Conservation (phyloP, 2,329 filamentous ascomycete species). For the Neodidymelliopsis sp. region DNA sequence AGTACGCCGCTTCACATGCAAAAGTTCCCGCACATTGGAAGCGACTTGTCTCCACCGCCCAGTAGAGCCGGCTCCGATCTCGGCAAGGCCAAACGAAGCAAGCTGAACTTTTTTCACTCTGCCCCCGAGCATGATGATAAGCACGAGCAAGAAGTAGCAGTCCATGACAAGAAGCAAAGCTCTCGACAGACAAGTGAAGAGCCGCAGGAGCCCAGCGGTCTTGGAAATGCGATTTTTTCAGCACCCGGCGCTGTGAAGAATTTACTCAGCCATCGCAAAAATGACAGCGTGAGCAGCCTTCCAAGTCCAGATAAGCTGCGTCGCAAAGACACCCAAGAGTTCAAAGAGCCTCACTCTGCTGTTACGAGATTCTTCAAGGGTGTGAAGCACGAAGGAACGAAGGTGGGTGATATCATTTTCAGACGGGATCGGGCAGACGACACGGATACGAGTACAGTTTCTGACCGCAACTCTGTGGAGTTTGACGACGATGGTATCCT, state of each 20-base stretch:
- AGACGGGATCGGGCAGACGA: constrained; percentile 61
- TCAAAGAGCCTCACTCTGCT: constrained; percentile 58
- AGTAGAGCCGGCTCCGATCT: constrained; percentile 43
- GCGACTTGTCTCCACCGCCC: constrained; percentile 46
- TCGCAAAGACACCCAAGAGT: constrained; percentile 50
- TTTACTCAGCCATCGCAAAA: constrained; percentile 46
- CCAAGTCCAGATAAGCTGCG: constrained; percentile 37
- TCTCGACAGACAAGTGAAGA: constrained; percentile 46
- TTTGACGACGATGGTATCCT: constrained; percentile 38
- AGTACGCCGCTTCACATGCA: constrained; percentile 45
- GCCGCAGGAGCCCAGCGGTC: constrained; percentile 36
- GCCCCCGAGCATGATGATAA: constrained; percentile 44
- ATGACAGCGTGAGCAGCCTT: constrained; percentile 48
- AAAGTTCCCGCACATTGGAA: constrained; percentile 43
- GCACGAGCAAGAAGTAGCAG: constrained; percentile 26
- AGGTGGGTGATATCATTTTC: constrained; percentile 67
- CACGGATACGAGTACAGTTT: constrained; percentile 54
- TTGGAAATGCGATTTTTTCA: constrained; percentile 38
- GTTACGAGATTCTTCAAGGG: constrained; percentile 81
- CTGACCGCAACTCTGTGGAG: constrained; percentile 54
- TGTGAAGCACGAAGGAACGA: constrained; percentile 70
- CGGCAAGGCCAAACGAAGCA: constrained; percentile 48
- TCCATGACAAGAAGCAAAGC: constrained; percentile 33
- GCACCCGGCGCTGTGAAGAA: constrained; percentile 46
- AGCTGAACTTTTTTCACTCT: constrained; percentile 52